Evolutionary conservation across 805 yeast species (phyloP), one percentile per base, ranked within the genome.

Genomic region (Saitoella complicata): DNA sequence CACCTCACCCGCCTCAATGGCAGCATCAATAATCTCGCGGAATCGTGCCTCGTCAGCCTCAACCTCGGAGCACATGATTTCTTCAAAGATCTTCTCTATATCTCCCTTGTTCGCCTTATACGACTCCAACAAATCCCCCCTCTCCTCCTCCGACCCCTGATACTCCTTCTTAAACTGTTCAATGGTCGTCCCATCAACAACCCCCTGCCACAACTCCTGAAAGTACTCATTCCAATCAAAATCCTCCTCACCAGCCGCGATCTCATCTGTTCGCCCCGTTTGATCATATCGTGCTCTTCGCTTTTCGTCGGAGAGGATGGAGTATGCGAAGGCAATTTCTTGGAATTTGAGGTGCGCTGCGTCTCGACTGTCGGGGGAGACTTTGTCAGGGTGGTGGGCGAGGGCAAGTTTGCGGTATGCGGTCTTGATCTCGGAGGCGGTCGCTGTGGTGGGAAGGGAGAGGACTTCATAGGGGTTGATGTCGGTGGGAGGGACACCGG

Each of bases 21-120:
- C 63, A 9, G 64, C 63, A 32, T 68, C 63, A 31, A 84, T 71
- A 1, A 76, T 66, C 1, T 57, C 58, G 45, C 70, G 72, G 39
- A 81, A 67, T 36, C 95, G 68, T 32, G 60, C 61, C 53, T 82
- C 93, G 52, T 78, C 85, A 0, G 57, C 64, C 35, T 66, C 70
- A 39, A 78, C 68, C 49, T 80, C 86, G 43, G 81, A 68, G 60
- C 86, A 95, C 7, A 91, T 80, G 3, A 86, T 78, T 33, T 69
- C 67, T 57, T 84, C 94, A 55, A 85, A 80, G 5, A 85, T 63
- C 42, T 67, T 65, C 40, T 78, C 64, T 53, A 85, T 73, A 53
- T 82, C 83, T 5, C 94, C 94, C 9, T 73, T 69, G 39, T 69
- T 68, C 51, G 67, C 72, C 6, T 66, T 59, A 63, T 79, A 79